Evolutionary conservation across 2,329 filamentous ascomycete genomes (phyloP).

Genomic region (Alternaria ethzedia): DNA sequence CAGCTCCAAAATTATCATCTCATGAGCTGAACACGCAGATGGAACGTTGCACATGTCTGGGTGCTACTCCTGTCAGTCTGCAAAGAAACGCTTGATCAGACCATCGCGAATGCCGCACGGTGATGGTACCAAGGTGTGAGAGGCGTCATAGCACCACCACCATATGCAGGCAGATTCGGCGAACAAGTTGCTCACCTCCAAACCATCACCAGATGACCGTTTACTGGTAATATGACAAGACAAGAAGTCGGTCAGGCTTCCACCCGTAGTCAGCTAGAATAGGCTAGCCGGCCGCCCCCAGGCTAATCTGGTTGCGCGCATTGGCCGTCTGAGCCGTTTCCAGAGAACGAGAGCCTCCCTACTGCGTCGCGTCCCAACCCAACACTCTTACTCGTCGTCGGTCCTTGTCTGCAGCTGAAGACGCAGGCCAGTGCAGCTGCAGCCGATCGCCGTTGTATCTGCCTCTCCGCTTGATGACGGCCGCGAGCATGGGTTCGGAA

Average conservation of each 20-base stretch:
- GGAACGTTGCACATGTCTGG: not conserved
- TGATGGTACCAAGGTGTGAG: not conserved
- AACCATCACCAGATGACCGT: not conserved
- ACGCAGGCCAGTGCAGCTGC: conserved; percentile 25
- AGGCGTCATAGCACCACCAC: not conserved
- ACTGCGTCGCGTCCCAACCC: conserved; percentile 10
- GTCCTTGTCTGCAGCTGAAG: conserved; percentile 19
- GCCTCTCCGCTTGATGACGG: conserved; percentile 33
- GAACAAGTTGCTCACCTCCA: conserved; percentile 16
- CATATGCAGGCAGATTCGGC: not conserved
- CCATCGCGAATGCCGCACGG: not conserved
- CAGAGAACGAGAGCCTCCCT: conserved; percentile 21
- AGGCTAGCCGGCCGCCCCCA: conserved; percentile 30
- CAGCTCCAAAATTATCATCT: not conserved
- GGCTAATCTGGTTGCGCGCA: conserved; percentile 23
- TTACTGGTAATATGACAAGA: conserved; percentile 4
- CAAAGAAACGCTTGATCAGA: not conserved
- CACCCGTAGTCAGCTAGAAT: conserved; percentile 17
- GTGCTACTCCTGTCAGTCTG: not conserved
- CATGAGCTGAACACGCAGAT: not conserved
- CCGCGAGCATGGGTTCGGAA: conserved; percentile 18
- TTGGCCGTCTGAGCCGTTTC: conserved; percentile 18
- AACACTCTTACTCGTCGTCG: conserved; percentile 17
- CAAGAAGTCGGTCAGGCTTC: conserved; percentile 43
- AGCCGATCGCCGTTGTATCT: conserved; percentile 21